Conservation (phyloP, 1,139 yeast genomes). For the Blastobotrys proliferans region DNA sequence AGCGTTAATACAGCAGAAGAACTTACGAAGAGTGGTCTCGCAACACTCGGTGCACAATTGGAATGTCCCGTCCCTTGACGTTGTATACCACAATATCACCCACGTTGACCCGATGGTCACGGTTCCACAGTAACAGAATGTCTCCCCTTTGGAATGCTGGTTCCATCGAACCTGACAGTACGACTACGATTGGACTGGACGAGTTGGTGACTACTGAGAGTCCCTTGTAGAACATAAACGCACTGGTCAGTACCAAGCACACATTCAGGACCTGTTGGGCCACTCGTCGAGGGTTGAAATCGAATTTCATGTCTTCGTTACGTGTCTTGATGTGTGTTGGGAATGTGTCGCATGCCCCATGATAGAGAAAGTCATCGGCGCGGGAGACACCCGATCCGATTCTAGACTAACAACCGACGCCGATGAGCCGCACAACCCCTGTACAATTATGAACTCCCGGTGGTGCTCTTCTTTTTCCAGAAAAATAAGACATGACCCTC, state of each 20-base stretch:
- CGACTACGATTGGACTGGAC: constrained; percentile 93
- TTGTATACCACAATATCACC: constrained; percentile 99
- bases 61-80: constrained; percentile 72
- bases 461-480: too few relatives aligned
- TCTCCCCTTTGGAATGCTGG: constrained; percentile 99
- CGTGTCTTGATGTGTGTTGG: too few relatives aligned
- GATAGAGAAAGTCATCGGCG: too few relatives aligned
- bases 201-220: constrained; percentile 75
- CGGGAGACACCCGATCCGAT: not conserved
- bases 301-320: constrained; percentile 17
- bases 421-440: not conserved
- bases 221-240: constrained; percentile 90
- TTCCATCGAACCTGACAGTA: constrained; percentile 97
- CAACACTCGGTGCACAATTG: constrained; percentile 92
- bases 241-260: constrained; percentile 77
- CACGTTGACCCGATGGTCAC: constrained; percentile 60
- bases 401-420: not conserved
- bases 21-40: constrained; percentile 57
- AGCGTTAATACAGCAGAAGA: constrained; percentile 16
- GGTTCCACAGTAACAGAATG: constrained; percentile 84
- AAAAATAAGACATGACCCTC: too few relatives aligned
- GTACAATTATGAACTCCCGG: too few relatives aligned
- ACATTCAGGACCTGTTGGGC: constrained; percentile 60
- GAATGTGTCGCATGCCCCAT: too few relatives aligned
- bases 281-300: constrained; percentile 26